These are phyloP conservation scores for Wickerhamia fluorescens DNA, from an alignment of 805 yeast species.

Conservation along the genomic window DNA sequence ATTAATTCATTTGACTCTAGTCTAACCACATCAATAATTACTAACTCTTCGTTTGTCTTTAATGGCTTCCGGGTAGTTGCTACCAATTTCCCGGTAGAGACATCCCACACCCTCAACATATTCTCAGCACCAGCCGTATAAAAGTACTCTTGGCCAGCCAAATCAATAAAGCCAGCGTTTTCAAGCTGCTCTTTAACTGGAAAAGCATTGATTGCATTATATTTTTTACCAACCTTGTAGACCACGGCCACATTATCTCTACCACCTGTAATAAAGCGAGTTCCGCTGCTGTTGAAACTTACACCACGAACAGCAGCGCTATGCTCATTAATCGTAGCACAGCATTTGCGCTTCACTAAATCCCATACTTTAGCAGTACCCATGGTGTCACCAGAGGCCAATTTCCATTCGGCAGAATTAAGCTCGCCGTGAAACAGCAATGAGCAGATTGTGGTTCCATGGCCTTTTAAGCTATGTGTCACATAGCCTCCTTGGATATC, in stretches of 20 bases:
- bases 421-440: constrained; percentile 65
- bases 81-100: constrained; percentile 39
- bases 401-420: constrained; percentile 62
- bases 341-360: constrained; percentile 66
- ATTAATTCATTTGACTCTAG: constrained; percentile 31
- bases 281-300: constrained; percentile 50
- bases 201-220: constrained; percentile 55
- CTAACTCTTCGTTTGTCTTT: constrained; percentile 63
- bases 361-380: constrained; percentile 54
- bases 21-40: constrained; percentile 54
- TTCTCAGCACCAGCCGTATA: constrained; percentile 78
- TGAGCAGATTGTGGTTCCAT: constrained; percentile 81
- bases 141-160: constrained; percentile 29
- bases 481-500: constrained; percentile 82
- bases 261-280: constrained; percentile 69
- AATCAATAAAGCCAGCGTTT: constrained; percentile 50
- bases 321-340: constrained; percentile 65
- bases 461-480: constrained; percentile 90
- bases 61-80: constrained; percentile 42
- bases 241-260: constrained; percentile 72
- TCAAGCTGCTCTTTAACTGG: constrained; percentile 72
- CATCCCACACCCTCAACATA: constrained; percentile 58
- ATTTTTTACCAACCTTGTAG: constrained; percentile 44
- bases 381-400: constrained; percentile 65
- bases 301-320: constrained; percentile 81